phyloP scores from a whole-genome alignment of 805 yeast genomes.

The Saccharomycopsis lassenensis region DNA sequence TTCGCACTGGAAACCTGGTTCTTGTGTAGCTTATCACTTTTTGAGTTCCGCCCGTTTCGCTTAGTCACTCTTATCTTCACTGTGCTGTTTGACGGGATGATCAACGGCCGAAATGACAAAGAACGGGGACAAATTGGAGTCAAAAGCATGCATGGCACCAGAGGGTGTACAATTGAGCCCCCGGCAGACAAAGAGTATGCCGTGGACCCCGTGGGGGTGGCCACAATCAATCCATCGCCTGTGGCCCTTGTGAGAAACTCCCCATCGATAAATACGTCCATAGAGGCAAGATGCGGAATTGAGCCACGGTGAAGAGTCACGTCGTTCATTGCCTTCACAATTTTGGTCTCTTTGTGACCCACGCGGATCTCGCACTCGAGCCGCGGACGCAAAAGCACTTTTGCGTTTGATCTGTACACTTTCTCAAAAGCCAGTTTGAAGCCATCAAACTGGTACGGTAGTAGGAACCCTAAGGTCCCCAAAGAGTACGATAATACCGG shows the following conservation, averaged over 20 bases:
- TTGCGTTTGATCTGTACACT: conserved; percentile 59
- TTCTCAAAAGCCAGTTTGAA: conserved; percentile 48
- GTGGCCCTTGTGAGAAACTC: conserved; percentile 80
- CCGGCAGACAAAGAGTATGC: conserved; percentile 87
- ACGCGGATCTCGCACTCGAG: conserved; percentile 44
- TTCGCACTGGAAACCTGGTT: conserved; percentile 29
- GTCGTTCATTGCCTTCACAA: conserved; percentile 85
- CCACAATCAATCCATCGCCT: conserved; percentile 78
- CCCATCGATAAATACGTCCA: conserved; percentile 80
- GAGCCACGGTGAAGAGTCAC: conserved; percentile 81
- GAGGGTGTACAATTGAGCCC: conserved; percentile 86
- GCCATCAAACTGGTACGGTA: conserved; percentile 73
- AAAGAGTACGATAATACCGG: conserved; percentile 82
- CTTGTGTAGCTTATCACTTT: background rate
- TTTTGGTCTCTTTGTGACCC: conserved; percentile 19
- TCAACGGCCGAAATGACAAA: conserved; percentile 78
- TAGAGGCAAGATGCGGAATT: conserved; percentile 70
- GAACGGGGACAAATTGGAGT: conserved; percentile 93
- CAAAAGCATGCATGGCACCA: conserved; percentile 68
- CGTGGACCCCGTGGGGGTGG: conserved; percentile 94
- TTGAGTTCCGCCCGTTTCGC: conserved; percentile 24
- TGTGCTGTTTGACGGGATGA: conserved; percentile 70
- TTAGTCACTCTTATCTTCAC: conserved; percentile 53
- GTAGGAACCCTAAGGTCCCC: conserved; percentile 82
- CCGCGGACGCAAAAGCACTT: conserved; percentile 66